Conservation (phyloP, 2,329 filamentous ascomycete genomes). For the Periconia sp. region DNA sequence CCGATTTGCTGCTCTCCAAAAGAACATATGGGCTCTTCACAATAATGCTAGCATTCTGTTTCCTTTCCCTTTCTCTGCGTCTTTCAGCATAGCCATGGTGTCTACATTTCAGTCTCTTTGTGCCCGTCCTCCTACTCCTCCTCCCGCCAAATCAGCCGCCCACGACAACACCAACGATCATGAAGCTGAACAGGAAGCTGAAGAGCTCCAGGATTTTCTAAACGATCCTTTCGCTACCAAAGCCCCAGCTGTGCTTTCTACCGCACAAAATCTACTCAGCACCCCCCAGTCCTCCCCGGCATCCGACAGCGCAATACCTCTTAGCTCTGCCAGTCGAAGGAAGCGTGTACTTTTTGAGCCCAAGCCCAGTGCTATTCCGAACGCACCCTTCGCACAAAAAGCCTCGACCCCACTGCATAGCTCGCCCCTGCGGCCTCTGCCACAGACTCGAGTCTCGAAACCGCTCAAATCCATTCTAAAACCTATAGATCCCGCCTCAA, state of each 20-base stretch:
- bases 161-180: constrained; percentile 19
- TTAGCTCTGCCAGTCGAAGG: constrained; percentile 38
- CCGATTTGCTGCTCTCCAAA: not conserved
- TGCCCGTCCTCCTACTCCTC: constrained; percentile 59
- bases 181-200: constrained; percentile 27
- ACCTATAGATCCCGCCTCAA: constrained; percentile 51
- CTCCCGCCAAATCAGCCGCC: constrained; percentile 50
- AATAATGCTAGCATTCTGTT: constrained; percentile 26
- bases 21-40: not conserved
- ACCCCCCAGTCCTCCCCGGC: constrained; percentile 49
- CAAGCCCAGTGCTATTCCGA: constrained; percentile 59
- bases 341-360: constrained; percentile 63
- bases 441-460: constrained; percentile 54
- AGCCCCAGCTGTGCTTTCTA: constrained; percentile 8
- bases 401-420: constrained; percentile 39
- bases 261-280: constrained; percentile 26
- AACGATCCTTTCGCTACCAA: constrained; percentile 44
- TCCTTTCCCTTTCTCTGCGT: constrained; percentile 20
- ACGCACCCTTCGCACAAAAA: constrained; percentile 40
- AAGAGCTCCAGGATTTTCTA: constrained; percentile 48
- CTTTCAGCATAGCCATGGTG: constrained; percentile 44
- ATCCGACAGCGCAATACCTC: constrained; percentile 40
- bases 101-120: constrained; percentile 50
- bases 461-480: constrained; percentile 82
- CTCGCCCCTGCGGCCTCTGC: constrained; percentile 50